Base-by-base conservation (phyloP, 345 rosid genomes). In the Anacardium occidentale region DNA sequence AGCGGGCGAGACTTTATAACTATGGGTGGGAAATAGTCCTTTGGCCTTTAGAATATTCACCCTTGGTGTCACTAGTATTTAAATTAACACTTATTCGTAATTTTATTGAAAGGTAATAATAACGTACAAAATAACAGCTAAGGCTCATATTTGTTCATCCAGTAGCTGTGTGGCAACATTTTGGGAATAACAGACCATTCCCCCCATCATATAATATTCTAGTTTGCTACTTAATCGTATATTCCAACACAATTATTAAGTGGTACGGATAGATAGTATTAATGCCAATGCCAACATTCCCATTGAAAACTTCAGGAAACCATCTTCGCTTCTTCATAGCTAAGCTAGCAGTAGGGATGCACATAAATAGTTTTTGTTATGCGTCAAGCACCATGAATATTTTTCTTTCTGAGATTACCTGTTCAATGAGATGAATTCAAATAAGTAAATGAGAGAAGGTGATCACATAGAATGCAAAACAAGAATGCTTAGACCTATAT, bases 341-440 rank as follows among this genome's bases (percentile, higher is more conserved):
- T 29, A 59, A 10, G 44, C 32, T 4, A 7, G 37, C 22, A 6
- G 53, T 25, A 0, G 21, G 13, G 17, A 34, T 70, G 1, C 29
- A 45, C 20, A 17, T 20, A 21, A 21, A 50, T 7, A 56, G 3
- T 17, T n/a, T n/a, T 10, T n/a, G 40, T 9, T 40, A 56, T 1
- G 42, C 42, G 2, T 1, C 0, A 42, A 62, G 17, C 15, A 14
- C 69, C 69, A 9, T 59, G 59, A 18, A 29, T 70, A 5, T 13
- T 54, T 66, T 81, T 77, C 80, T 67, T 81, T 71, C 83, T 73
- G 29, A 73, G 73, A 18, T 13, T 48, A 37, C 73, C 85, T 81
- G 83, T 62, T 21, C 54, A 62, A 71, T 29, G 32, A 71, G 60
- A 45, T 29, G 25, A 14, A 15, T 50, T 50, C 15, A 32, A 34